phyloP scores from a whole-genome alignment of 768 basidiomycete species.

The Boletus vermiculosoides region DNA sequence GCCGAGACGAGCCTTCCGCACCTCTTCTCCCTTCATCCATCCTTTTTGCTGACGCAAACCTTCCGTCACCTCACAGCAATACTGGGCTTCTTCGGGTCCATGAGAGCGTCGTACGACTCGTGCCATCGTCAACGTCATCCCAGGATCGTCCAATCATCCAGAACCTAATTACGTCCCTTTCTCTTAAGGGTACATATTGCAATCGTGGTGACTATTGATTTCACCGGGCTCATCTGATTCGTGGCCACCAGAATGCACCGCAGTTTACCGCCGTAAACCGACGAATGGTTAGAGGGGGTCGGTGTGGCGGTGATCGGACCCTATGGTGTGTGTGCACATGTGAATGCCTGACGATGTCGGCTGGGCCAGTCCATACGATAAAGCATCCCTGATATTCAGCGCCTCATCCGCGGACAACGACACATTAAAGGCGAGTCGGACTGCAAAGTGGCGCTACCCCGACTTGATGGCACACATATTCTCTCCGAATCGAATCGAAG shows the following conservation, averaged over 20 bases:
- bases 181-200: not conserved
- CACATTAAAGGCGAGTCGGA: not conserved
- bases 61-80: not conserved
- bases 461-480: not conserved
- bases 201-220: not conserved
- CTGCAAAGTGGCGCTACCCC: not conserved
- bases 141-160: not conserved
- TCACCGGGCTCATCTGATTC: not conserved
- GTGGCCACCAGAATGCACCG: not conserved
- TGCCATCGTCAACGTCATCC: not conserved
- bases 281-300: not conserved
- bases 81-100: not conserved
- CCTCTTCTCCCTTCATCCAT: not conserved
- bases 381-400: not conserved
- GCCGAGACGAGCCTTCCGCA: not conserved
- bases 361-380: not conserved
- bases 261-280: not conserved
- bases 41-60: too few species aligned
- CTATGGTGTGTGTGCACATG: not conserved
- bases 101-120: too few species aligned
- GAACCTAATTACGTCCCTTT: not conserved
- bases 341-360: not conserved
- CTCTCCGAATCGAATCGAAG: too few species aligned
- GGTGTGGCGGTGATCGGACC: not conserved
- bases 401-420: not conserved